A percentile compares a stretch with the other conserved stretches of the same genome.
phyloP scores from a whole-genome alignment of 176 grass and related monocot species.

The Triticum aestivum region IWGSC_CS_RefSeq_v2.1 NC_057796.1:479089137-479089636 shows the following conservation, averaged over 20 bases:
- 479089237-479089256: no score
- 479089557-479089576: background rate
- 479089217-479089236: no score
- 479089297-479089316: no score
- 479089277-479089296: no score
- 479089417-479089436: background rate
- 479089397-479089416: background rate
- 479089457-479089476: no score
- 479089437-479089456: background rate
- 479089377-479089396: background rate
- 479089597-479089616: background rate
- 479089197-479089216: no score
- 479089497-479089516: background rate
- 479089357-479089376: background rate
- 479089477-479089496: no score
- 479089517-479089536: background rate
- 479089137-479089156: no score
- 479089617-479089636: background rate
- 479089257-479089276: no score
- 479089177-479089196: no score
- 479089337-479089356: background rate
- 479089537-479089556: background rate
- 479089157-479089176: background rate
- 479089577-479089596: background rate
- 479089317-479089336: no score